Base-by-base conservation (phyloP, 768 basidiomycete species). In the Amanita pseudoporphyria region DNA sequence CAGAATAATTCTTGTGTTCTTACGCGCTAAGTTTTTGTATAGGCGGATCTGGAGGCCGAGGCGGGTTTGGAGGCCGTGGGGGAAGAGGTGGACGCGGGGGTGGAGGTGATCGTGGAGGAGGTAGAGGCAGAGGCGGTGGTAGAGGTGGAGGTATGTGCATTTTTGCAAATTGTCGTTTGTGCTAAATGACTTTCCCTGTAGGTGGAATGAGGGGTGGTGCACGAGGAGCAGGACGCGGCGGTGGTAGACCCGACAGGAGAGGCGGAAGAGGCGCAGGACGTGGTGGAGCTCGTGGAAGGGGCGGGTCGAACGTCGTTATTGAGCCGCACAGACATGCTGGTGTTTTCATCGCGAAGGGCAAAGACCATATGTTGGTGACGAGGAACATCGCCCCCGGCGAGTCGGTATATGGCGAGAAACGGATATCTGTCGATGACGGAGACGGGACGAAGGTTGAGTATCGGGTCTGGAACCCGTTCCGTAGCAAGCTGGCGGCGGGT, bases 401-500 rank as follows among this genome's bases (percentile, higher is more conserved):
- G 63, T 87, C 87, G 6, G 95, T 99, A 9, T 99, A 99, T 65
- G 96, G 96, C 53, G 96, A 99, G 69, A 99, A 99, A 73, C 78
- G 95, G 62, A 92, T 97, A 67, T 81, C 84, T 13, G 79, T 97
- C 60, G 90, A 93, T 12, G 71, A 74, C 10, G 81, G 73, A 16
- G 87, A 85, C 38, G 84, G 77, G 37, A 87, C 84, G 52, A 99
- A 99, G 72, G 75, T 81, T 56, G 96, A 99, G 69, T 99, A 97
- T 69, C 78, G 96, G 49, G 96, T 99, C 26, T 99, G 96, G 96
- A 99, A 99, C 72, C 96, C 96, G 41, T 99, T 99, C 82, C 79
- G 96, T 57, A 82, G 79, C 63, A 99, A 98, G 74, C 67, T 99
- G 57, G 96, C 96, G 26, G 96, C 96, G 32, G 96, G 96, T 66